These are phyloP conservation scores for Leptographium galeiforme DNA, from an alignment of 2,329 filamentous ascomycete genomes.

Conservation along the genomic window DNA sequence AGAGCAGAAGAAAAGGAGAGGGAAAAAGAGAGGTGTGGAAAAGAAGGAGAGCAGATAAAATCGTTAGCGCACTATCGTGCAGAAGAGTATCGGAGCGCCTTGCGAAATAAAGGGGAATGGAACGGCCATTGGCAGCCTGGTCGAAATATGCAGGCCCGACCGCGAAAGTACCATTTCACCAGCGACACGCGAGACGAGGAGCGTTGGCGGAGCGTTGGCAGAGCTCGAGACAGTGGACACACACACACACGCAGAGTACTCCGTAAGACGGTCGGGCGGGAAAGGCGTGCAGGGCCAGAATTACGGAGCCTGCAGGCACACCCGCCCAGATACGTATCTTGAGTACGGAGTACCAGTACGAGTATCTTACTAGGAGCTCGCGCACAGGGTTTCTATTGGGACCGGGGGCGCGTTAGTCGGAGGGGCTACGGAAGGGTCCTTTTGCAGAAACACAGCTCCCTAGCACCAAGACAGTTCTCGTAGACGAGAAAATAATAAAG, in stretches of 20 bases:
- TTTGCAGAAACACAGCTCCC: background rate
- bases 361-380: background rate
- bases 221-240: background rate
- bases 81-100: background rate
- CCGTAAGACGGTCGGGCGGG: background rate
- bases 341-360: background rate
- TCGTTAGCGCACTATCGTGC: background rate
- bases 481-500: background rate
- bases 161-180: background rate
- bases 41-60: conserved; percentile 1
- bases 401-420: background rate
- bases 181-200: too few relatives aligned
- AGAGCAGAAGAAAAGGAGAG: background rate
- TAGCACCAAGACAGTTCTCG: background rate
- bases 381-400: background rate
- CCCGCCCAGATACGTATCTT: background rate
- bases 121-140: background rate
- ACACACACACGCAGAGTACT: background rate
- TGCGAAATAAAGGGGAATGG: background rate
- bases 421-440: background rate
- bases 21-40: background rate
- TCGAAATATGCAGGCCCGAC: background rate
- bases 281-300: background rate
- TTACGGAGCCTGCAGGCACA: background rate
- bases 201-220: too few relatives aligned